phyloP scores from a whole-genome alignment of 2,329 filamentous ascomycete genomes.

The Tolypocladium capitatum region DNA sequence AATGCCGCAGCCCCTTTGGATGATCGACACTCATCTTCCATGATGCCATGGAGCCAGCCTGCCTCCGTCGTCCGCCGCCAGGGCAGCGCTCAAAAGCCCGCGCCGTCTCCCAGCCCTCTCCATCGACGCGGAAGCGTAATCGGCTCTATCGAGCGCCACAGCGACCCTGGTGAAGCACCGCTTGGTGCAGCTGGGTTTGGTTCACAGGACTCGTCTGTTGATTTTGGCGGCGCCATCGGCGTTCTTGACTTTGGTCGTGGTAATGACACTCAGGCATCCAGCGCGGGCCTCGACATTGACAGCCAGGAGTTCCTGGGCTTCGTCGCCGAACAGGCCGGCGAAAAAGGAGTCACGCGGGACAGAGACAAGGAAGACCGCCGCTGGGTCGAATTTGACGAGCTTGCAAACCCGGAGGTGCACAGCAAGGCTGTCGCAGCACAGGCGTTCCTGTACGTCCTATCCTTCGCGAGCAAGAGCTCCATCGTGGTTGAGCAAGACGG shows the following conservation, averaged over 20 bases:
- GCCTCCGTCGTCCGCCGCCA: constrained; percentile 31
- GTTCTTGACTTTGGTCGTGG: constrained; percentile 8
- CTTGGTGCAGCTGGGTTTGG: constrained; percentile 20
- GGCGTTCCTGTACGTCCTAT: constrained; percentile 62
- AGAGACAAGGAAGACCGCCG: constrained; percentile 18
- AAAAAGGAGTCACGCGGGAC: constrained; percentile 18
- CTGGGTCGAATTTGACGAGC: constrained; percentile 53
- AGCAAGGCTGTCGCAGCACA: constrained; percentile 56
- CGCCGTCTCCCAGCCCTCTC: constrained; percentile 22
- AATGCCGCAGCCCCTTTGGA: constrained; percentile 52
- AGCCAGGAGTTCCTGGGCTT: constrained; percentile 33
- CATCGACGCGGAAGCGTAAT: constrained; percentile 22
- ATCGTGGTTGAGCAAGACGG: constrained; percentile 49
- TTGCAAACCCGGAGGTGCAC: constrained; percentile 45
- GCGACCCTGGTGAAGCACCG: constrained; percentile 24
- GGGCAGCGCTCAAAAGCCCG: constrained; percentile 22
- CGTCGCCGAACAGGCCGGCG: constrained; percentile 21
- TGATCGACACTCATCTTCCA: constrained; percentile 46
- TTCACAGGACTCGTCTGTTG: constrained; percentile 19
- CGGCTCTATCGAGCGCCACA: constrained; percentile 32
- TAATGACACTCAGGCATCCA: constrained; percentile 18
- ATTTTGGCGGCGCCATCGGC: constrained; percentile 9
- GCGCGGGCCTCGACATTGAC: constrained; percentile 28
- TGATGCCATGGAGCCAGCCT: constrained; percentile 39
- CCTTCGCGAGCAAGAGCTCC: constrained; percentile 52